phyloP scores from a whole-genome alignment of 2,329 filamentous ascomycete genomes.

The Rachicladosporium sp. region DNA sequence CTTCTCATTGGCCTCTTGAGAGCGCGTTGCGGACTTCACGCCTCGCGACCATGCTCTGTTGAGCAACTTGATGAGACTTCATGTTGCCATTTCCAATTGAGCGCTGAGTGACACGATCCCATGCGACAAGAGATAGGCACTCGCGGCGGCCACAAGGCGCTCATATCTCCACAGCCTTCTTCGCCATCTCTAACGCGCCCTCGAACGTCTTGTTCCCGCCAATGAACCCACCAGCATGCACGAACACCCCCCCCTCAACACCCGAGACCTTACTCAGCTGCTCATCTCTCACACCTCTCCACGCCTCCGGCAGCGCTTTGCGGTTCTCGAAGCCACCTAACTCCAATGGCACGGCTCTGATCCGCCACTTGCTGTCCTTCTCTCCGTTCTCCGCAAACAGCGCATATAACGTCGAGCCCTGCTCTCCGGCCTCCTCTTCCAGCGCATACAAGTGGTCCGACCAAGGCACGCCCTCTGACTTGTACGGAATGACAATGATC shows the following conservation, averaged over 20 bases:
- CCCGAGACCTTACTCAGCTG: constrained; percentile 63
- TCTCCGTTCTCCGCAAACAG: constrained; percentile 75
- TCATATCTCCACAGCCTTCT: constrained; percentile 50
- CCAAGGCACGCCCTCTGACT: constrained; percentile 72
- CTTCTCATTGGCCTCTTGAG: no score
- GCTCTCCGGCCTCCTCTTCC: constrained; percentile 46
- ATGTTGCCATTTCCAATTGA: no score
- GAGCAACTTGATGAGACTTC: no score
- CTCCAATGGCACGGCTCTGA: constrained; percentile 75
- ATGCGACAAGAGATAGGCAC: no score
- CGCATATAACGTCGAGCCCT: constrained; percentile 62
- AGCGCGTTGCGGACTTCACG: no score
- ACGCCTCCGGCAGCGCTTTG: constrained; percentile 78
- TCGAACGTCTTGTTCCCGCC: constrained; percentile 88
- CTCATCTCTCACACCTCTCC: constrained; percentile 82
- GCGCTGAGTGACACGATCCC: no score
- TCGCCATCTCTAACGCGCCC: constrained; percentile 75
- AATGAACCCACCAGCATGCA: constrained; percentile 91
- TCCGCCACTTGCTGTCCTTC: constrained; percentile 74
- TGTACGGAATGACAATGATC: constrained; percentile 57
- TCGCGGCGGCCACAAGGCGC: no score
- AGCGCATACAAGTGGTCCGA: constrained; percentile 90
- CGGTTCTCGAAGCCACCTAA: constrained; percentile 83
- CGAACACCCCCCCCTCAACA: constrained; percentile 69
- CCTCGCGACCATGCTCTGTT: no score